Evolutionary conservation across 2,329 filamentous ascomycete genomes (phyloP).

Genomic region (Colletotrichum sp.): DNA sequence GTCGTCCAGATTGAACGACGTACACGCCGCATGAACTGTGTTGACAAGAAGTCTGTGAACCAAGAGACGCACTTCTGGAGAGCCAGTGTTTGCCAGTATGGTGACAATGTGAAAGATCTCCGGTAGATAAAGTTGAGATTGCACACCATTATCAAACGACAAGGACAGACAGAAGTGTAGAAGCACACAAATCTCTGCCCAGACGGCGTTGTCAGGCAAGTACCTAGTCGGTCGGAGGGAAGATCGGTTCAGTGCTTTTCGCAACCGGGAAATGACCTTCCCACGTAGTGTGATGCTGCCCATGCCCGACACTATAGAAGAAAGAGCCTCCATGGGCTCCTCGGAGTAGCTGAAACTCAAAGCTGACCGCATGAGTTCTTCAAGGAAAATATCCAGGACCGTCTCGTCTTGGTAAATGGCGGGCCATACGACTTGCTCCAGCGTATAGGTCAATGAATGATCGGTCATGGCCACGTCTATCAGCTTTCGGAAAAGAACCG

Average conservation of each 20-base stretch:
- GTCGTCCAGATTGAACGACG: constrained; percentile 68
- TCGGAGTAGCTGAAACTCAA: constrained; percentile 62
- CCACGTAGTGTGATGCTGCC: constrained; percentile 70
- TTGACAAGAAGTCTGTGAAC: constrained; percentile 71
- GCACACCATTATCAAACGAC: constrained; percentile 71
- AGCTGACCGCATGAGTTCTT: constrained; percentile 70
- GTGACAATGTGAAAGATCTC: constrained; percentile 75
- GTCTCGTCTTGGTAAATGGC: constrained; percentile 68
- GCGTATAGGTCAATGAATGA: constrained; percentile 59
- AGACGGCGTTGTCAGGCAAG: constrained; percentile 70
- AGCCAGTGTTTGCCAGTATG: constrained; percentile 71
- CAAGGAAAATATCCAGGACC: constrained; percentile 69
- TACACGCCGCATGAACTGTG: constrained; percentile 71
- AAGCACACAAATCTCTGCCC: constrained; percentile 72
- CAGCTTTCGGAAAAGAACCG: constrained; percentile 67
- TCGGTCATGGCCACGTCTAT: constrained; percentile 70
- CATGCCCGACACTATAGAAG: constrained; percentile 67
- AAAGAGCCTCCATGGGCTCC: constrained; percentile 64
- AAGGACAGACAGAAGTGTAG: constrained; percentile 70
- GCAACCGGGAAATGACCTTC: constrained; percentile 67
- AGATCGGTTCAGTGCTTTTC: constrained; percentile 71
- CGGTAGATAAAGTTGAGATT: constrained; percentile 71
- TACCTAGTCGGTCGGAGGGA: constrained; percentile 70
- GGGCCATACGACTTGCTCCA: constrained; percentile 73
- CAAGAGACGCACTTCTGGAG: constrained; percentile 58